phyloP scores from a whole-genome alignment of 169 alveolate species.

The Hepatocystis sp. region DNA sequence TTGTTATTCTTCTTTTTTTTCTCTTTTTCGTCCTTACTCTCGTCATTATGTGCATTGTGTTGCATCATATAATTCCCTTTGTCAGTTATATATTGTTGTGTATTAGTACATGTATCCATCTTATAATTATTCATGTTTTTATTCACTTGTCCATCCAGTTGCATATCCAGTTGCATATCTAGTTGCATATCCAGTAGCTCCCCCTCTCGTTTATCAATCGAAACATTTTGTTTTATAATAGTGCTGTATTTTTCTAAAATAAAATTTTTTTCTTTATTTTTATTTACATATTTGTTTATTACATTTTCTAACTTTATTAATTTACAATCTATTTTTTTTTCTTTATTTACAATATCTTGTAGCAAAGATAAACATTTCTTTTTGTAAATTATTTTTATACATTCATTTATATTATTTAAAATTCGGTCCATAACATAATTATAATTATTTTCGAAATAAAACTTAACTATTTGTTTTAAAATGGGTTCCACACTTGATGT shows the following conservation, averaged over 20 bases:
- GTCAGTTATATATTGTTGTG: too few relatives aligned
- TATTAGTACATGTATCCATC: too few relatives aligned
- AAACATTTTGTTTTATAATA: not conserved
- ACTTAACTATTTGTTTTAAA: constrained; percentile 9
- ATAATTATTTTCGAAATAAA: constrained; percentile 60
- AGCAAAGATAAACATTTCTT: constrained; percentile 5
- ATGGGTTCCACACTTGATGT: constrained; percentile 1
- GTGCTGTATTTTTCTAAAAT: constrained; percentile 1
- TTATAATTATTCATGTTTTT: too few relatives aligned
- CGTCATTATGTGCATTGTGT: too few relatives aligned
- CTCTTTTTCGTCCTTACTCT: too few relatives aligned
- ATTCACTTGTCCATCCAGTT: too few relatives aligned
- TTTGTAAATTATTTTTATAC: constrained; percentile 37
- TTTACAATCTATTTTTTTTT: constrained; percentile 30
- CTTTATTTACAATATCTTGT: constrained; percentile 29
- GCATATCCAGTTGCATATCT: too few relatives aligned
- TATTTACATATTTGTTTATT: constrained; percentile 27
- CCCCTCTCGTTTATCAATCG: not conserved
- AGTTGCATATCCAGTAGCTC: too few relatives aligned
- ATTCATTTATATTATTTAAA: constrained; percentile 27
- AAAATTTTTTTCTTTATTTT: constrained; percentile 19
- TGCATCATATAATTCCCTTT: too few relatives aligned
- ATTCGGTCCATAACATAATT: constrained; percentile 32
- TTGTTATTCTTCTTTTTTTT: too few relatives aligned
- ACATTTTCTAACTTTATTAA: constrained; percentile 28